phyloP scores from a whole-genome alignment of 1,284 basidiomycete genomes.

The Athelia psychrophila region DNA sequence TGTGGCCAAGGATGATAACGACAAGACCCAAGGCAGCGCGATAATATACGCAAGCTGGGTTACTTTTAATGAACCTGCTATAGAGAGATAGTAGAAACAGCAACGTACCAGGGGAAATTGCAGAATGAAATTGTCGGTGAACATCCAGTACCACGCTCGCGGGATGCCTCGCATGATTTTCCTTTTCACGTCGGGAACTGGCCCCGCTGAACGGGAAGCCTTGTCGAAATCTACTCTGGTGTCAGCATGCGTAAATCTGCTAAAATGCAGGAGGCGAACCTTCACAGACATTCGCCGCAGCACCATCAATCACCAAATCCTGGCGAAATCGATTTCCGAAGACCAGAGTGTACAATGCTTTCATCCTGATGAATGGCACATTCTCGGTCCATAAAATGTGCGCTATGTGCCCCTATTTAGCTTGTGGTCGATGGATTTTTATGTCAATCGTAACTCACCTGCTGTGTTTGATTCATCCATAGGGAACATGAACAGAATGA shows the following conservation, averaged over 20 bases:
- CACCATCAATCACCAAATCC: constrained; percentile 37
- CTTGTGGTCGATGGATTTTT: not conserved
- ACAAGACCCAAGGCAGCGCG: too few species aligned
- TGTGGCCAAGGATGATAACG: too few species aligned
- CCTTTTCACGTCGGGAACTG: constrained; percentile 21
- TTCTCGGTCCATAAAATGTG: constrained; percentile 41
- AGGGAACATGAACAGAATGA: constrained; percentile 28
- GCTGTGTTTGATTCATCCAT: constrained; percentile 26
- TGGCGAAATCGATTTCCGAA: constrained; percentile 31
- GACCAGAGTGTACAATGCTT: constrained; percentile 32
- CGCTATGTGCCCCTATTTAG: constrained; percentile 20
- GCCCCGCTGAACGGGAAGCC: constrained; percentile 25
- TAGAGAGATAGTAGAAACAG: too few species aligned
- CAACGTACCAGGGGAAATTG: too few species aligned
- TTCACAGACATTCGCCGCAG: constrained; percentile 25
- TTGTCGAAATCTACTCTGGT: constrained; percentile 31
- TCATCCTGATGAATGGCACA: constrained; percentile 30
- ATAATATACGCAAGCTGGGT: too few species aligned
- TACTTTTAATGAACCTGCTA: too few species aligned
- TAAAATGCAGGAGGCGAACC: not conserved
- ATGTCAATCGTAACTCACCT: constrained; percentile 19
- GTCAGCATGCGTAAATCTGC: not conserved
- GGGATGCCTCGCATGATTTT: constrained; percentile 25
- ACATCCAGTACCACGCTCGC: constrained; percentile 33
- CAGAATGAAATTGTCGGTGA: constrained; percentile 5